Percentiles rank a stretch among this genome's conserved stretches.
Conservation (phyloP, 176 grass and related monocot genomes). For the Poa pratensis region DNA sequence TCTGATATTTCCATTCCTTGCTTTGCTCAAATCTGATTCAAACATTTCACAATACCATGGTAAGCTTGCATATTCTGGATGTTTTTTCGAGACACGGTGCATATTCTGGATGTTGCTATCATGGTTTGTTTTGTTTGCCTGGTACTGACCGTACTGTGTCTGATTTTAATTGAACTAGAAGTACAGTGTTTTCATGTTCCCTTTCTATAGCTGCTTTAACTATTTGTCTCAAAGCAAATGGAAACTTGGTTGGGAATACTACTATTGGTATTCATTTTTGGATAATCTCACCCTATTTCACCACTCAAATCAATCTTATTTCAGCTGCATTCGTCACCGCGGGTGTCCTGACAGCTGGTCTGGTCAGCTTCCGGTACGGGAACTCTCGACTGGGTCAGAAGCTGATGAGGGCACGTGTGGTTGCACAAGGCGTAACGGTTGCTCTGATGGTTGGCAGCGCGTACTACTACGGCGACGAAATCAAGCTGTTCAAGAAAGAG, state of each 20-base stretch:
- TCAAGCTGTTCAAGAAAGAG: slow-evolving; percentile 73
- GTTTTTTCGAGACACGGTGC: no score
- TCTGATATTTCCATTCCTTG: neutral
- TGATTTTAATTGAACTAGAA: neutral
- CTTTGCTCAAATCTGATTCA: slow-evolving; percentile 26
- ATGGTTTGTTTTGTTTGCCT: no score
- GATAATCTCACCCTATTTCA: neutral
- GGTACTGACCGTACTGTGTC: neutral
- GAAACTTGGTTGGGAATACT: slow-evolving; percentile 19
- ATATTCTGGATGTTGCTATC: no score
- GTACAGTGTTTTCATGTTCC: neutral
- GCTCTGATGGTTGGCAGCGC: slow-evolving; percentile 92
- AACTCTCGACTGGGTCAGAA: slow-evolving; percentile 88
- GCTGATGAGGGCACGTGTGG: slow-evolving; percentile 84
- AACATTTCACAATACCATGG: neutral
- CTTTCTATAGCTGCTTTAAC: neutral
- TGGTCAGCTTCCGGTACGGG: slow-evolving; percentile 90
- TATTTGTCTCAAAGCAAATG: neutral
- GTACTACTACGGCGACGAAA: slow-evolving; percentile 84
- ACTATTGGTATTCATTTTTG: neutral
- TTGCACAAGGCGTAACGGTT: slow-evolving; percentile 84
- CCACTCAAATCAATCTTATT: slow-evolving; percentile 18
- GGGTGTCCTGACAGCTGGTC: slow-evolving; percentile 82
- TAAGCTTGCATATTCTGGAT: slow-evolving; percentile 6
- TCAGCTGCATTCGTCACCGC: slow-evolving; percentile 89